Evolutionary conservation across 257 asterid species (phyloP), one percentile per base, ranked within the genome.

Genomic region (Prunella vulgaris): DNA sequence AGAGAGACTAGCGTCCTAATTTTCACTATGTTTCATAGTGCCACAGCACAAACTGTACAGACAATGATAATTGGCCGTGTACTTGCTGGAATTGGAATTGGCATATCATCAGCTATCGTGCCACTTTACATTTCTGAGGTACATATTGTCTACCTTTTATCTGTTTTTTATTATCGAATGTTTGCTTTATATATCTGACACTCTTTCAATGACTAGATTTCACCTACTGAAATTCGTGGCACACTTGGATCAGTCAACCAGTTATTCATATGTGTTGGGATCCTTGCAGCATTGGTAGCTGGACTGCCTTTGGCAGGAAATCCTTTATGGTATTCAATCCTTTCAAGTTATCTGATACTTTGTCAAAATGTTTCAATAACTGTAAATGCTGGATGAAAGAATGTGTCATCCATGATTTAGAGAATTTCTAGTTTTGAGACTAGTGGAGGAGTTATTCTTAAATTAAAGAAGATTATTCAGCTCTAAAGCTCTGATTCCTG

Each of bases 121-220:
- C 99, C 99, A 54, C 99, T 94, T 82, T 94, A 94, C 87, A 90
- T 94, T 76, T 94, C 99, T 58, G 99, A 93, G 99, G 99, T 93
- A 65, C 67, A 59, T 35, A 38, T 59, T 27, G 63, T 54, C 66
- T 68, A 57, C 22, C 62, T 59, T 53, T 7, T 12, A 9, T 60
- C 32, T 13, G 20, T 18, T 51, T 8, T 60, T 63, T 46, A 49
- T 51, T 58, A 21, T 5, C 56, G 61, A 22, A 49, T 48, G 70
- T 13, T 73, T 75, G 67, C 57, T 35, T 64, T 28, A 38, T 73
- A 35, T 14, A 61, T 70, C 81, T 85, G 77, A 82, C 67, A 27
- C 25, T 79, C 49, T 66, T 81, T 42, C 46, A 60, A 4, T 78
- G 58, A 38, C 62, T 74, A 93, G 99, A 93, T 93, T 71, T 83